Conservation (phyloP, 192 early-diverging fungal species). For the Mortierella alpina region DNA sequence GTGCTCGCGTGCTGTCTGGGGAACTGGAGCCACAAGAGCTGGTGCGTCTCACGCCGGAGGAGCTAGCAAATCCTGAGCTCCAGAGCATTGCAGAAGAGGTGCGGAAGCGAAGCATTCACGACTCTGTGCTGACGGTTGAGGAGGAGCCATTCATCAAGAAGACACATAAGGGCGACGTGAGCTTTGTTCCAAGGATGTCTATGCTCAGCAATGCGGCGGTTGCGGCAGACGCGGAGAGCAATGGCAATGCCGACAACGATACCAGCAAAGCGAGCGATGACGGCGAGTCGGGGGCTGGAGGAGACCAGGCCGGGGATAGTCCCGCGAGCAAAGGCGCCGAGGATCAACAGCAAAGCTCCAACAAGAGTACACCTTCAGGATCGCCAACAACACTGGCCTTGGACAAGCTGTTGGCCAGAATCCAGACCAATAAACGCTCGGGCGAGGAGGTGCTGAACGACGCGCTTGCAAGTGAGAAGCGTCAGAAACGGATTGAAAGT, state of each 20-base stretch:
- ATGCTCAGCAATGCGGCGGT: not conserved
- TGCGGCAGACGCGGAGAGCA: not conserved
- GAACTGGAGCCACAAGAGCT: conserved; percentile 71
- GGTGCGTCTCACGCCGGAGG: conserved; percentile 84
- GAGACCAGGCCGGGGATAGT: not conserved
- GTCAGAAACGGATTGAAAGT: conserved; percentile 41
- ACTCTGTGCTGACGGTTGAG: conserved; percentile 66
- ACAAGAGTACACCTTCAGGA: conserved; percentile 31
- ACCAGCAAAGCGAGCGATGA: not conserved
- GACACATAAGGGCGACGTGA: conserved; percentile 70
- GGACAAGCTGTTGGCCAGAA: conserved; percentile 65
- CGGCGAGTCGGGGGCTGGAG: not conserved
- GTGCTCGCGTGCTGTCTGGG: conserved; percentile 70
- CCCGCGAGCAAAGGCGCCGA: conserved; percentile 29
- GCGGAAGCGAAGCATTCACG: conserved; percentile 64
- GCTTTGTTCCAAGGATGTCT: conserved; percentile 50
- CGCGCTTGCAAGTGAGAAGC: conserved; percentile 43
- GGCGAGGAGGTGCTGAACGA: conserved; percentile 47
- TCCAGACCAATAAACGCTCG: conserved; percentile 54
- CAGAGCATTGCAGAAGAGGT: conserved; percentile 67
- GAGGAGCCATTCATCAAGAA: conserved; percentile 67
- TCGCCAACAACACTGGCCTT: conserved; percentile 56
- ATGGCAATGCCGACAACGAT: not conserved
- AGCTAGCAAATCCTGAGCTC: conserved; percentile 88
- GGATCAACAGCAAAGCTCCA: conserved; percentile 10